Conservation (phyloP, 2,329 filamentous ascomycete genomes). For the Fusarium piperis region DNA sequence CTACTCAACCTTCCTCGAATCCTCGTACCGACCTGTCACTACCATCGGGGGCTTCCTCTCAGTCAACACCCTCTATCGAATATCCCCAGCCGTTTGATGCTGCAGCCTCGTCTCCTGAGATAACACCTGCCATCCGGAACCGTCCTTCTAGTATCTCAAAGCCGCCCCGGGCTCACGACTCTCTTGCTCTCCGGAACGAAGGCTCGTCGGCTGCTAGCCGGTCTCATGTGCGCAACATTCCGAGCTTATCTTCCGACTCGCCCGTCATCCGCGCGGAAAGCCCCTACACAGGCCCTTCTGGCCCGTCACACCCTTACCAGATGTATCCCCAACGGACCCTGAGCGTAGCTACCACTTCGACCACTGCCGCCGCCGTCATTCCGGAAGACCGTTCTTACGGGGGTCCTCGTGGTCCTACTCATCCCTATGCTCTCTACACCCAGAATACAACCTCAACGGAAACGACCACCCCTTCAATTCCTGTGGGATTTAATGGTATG, state of each 20-base stretch:
- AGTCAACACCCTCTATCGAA: conserved; percentile 9
- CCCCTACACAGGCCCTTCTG: conserved; percentile 75
- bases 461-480: conserved; percentile 60
- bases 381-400: conserved; percentile 58
- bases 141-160: conserved; percentile 68
- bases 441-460: conserved; percentile 73
- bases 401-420: conserved; percentile 74
- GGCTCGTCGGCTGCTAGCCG: conserved; percentile 43
- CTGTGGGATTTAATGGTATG: conserved; percentile 78
- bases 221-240: conserved; percentile 31
- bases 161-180: conserved; percentile 58
- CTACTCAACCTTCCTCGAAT: conserved; percentile 28
- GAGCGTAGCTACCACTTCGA: conserved; percentile 78
- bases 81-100: conserved; percentile 12
- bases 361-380: conserved; percentile 60
- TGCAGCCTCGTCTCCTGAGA: conserved; percentile 36
- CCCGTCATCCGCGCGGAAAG: conserved; percentile 61
- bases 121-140: conserved; percentile 35
- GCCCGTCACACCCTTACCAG: conserved; percentile 84
- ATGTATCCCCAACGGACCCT: conserved; percentile 81
- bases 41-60: conserved; percentile 25
- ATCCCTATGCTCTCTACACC: conserved; percentile 87
- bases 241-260: conserved; percentile 50
- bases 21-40: conserved; percentile 13
- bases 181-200: conserved; percentile 63